Evolutionary conservation across 2,329 filamentous ascomycete species (phyloP).

Genomic region (Grosmannia clavigera): DNA sequence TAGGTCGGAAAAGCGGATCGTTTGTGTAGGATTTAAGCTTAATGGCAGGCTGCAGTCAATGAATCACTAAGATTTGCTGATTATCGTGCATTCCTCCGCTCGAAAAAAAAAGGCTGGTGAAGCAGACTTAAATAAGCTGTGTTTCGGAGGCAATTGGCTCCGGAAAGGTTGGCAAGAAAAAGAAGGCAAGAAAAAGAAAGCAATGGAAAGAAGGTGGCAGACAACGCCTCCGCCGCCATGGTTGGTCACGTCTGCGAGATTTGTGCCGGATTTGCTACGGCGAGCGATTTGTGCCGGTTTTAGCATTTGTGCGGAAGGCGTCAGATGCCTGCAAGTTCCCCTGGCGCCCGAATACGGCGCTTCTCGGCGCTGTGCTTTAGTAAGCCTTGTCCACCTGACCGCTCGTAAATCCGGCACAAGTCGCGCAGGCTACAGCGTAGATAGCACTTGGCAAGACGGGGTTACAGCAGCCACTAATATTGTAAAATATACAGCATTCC

Average conservation of each 20-base stretch:
- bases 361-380: background rate
- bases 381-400: background rate
- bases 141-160: background rate
- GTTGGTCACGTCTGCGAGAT: constrained; percentile 5
- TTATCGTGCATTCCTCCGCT: too few species aligned
- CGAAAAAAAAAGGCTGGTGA: too few species aligned
- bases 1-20: background rate
- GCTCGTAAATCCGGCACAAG: background rate
- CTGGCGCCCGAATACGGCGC: background rate
- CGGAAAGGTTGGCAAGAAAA: background rate
- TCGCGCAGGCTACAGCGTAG: background rate
- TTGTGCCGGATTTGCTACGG: constrained; percentile 8
- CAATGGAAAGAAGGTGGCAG: background rate
- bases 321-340: background rate
- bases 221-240: background rate
- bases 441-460: too few species aligned
- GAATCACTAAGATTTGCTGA: too few species aligned
- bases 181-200: background rate
- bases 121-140: background rate
- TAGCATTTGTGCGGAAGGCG: background rate
- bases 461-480: too few species aligned
- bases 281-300: background rate
- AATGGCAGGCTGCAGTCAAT: too few species aligned
- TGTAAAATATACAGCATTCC: too few species aligned
- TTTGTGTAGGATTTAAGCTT: background rate